Evolutionary conservation across 352 stramenopile species (phyloP).

Genomic region (Pythium phragmiticola): DNA sequence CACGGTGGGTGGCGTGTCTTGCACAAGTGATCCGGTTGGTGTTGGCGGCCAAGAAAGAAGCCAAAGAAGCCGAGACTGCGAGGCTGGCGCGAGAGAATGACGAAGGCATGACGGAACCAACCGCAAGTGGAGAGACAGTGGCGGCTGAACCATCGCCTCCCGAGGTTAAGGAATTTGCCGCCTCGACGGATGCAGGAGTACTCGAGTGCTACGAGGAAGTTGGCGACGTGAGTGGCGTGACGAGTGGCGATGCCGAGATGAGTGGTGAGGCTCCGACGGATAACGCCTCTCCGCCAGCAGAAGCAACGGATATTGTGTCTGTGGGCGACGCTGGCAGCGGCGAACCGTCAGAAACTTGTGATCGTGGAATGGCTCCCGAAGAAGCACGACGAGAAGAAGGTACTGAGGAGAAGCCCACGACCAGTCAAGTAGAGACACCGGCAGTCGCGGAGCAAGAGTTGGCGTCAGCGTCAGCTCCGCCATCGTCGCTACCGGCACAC

Average conservation of each 20-base stretch:
- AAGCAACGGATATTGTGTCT: background rate
- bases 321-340: background rate
- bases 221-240: background rate
- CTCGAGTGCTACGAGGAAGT: background rate
- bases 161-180: background rate
- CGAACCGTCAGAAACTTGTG: background rate
- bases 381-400: background rate
- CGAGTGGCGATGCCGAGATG: slow-evolving; percentile 1
- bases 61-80: slow-evolving; percentile 1
- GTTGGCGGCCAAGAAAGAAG: slow-evolving; percentile 17
- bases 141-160: background rate
- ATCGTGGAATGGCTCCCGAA: background rate
- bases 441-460: background rate
- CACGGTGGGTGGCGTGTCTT: slow-evolving; percentile 64
- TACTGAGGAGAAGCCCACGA: background rate
- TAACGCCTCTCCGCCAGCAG: background rate
- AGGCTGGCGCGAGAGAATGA: background rate
- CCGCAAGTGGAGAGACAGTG: background rate
- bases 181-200: background rate
- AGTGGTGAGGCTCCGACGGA: background rate
- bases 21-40: slow-evolving; percentile 66
- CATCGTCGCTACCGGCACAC: slow-evolving; percentile 2
- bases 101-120: background rate
- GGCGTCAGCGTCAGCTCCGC: background rate
- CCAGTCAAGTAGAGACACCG: background rate